Conservation (phyloP, 164 flowering plant species). For the Houttuynia cordata region DNA sequence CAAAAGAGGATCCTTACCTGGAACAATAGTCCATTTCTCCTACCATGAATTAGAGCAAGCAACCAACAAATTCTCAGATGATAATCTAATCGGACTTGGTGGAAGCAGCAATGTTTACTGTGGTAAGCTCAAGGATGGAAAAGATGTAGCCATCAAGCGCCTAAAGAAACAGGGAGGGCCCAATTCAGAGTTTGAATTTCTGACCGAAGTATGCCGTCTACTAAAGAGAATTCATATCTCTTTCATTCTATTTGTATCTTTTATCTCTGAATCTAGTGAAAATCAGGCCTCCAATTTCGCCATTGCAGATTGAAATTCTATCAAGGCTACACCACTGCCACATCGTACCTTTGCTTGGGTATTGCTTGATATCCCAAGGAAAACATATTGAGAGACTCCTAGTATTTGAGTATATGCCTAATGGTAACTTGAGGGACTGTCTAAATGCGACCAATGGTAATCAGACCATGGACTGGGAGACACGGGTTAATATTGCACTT, state of each 20-base stretch:
- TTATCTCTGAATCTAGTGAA: neutral
- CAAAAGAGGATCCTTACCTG: constrained; percentile 33
- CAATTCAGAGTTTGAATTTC: constrained; percentile 51
- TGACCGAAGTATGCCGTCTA: constrained; percentile 49
- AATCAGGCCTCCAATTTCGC: neutral
- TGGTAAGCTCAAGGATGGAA: constrained; percentile 75
- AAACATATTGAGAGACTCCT: constrained; percentile 64
- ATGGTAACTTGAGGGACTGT: constrained; percentile 83
- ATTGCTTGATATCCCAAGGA: constrained; percentile 71
- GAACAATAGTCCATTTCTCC: constrained; percentile 49
- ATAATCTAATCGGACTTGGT: constrained; percentile 71
- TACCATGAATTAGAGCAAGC: constrained; percentile 69
- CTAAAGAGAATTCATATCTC: no score
- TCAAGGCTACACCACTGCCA: constrained; percentile 90
- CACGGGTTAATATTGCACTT: constrained; percentile 76
- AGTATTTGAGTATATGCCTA: constrained; percentile 74
- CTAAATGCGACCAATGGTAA: constrained; percentile 50
- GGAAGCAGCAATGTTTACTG: constrained; percentile 86
- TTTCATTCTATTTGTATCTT: neutral
- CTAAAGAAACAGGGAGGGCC: constrained; percentile 51
- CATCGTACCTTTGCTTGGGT: constrained; percentile 87
- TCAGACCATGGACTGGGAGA: constrained; percentile 54
- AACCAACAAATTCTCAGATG: constrained; percentile 60
- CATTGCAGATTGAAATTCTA: constrained; percentile 62
- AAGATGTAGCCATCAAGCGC: constrained; percentile 67